Evolutionary conservation across 805 yeast genomes (phyloP), one percentile per base, ranked within the genome.

Genomic region (Saccharomycopsis olivae): DNA sequence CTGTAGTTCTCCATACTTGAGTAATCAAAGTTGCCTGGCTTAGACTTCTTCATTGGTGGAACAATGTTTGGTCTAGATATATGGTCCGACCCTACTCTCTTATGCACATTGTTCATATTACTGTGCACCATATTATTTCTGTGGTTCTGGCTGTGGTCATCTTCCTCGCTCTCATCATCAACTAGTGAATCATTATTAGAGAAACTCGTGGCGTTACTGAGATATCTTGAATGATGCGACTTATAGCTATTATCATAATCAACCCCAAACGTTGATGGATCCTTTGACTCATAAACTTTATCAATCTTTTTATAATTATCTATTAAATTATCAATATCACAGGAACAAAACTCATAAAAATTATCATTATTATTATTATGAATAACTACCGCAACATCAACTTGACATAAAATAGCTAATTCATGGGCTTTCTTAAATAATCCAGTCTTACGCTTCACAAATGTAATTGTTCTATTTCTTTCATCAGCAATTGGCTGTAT

Each of bases 371-470:
- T 87, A 51, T 75, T 75, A 15, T 95, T 94, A 28, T 87, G 66
- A 19, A 89, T 86, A 13, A 89, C 76, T 23, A 89, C 89, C 2
- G 97, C 94, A 23, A 92, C 68, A 54, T 89, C 97, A 4, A 87
- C 95, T 47, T 86, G 88, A 59, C 97, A 89, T 29, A 89, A 67
- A 9, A 89, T 89, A 1, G 96, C 77, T 40, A 92, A 47, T 47
- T 66, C 72, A 40, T 65, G 69, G 5, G 71, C 71, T 46, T 66
- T 66, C 54, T 83, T 83, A 61, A 92, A 88, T 24, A 89, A 66
- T 2, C 98, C 98, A 0, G 95, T 94, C 58, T 89, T 89, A 41
- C 98, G 73, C 60, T 89, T 89, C 47, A 85, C 85, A 58, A 89
- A 92, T 0, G 98, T 89, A 15, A 78, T 84, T 4, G 82, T 75